Evolutionary conservation across 495 filamentous ascomycete species (phyloP).

Genomic region (Hypoxylon intermedium): DNA sequence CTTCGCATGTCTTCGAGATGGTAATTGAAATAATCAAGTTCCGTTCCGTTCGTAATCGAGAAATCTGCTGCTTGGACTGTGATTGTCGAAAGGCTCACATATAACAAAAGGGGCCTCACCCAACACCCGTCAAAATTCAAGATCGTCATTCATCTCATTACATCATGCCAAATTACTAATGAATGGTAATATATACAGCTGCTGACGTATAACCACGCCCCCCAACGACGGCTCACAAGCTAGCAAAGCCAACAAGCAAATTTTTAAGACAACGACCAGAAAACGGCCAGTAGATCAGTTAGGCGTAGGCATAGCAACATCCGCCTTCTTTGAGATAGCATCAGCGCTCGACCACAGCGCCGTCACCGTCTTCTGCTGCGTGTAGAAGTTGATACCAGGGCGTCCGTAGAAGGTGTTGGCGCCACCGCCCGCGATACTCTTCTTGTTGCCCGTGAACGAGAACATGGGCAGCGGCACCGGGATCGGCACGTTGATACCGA

Average conservation of each 20-base stretch:
- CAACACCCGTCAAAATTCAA: neutral
- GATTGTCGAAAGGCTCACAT: no score
- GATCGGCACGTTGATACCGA: conserved; percentile 84
- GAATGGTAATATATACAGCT: no score
- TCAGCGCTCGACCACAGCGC: conserved; percentile 88
- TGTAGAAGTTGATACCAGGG: conserved; percentile 91
- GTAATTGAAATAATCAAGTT: no score
- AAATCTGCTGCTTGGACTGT: no score
- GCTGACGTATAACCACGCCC: no score
- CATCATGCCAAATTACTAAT: no score
- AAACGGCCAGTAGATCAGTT: conserved; percentile 32
- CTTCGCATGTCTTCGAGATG: no score
- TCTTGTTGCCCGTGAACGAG: conserved; percentile 98
- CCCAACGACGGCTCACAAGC: no score
- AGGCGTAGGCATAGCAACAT: conserved; percentile 94
- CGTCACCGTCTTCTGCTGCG: conserved; percentile 96
- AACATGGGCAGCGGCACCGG: conserved; percentile 93
- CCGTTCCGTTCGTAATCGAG: no score
- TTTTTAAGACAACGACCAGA: no score
- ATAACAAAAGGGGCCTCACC: no score
- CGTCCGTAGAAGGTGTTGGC: conserved; percentile 96
- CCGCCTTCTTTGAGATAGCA: conserved; percentile 78
- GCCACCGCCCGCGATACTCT: conserved; percentile 89
- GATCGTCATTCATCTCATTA: neutral
- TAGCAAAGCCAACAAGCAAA: no score